Evolutionary conservation across 306 rosid genomes (phyloP), one percentile per base, ranked within the genome.

Genomic region (Parietaria judaica): DNA sequence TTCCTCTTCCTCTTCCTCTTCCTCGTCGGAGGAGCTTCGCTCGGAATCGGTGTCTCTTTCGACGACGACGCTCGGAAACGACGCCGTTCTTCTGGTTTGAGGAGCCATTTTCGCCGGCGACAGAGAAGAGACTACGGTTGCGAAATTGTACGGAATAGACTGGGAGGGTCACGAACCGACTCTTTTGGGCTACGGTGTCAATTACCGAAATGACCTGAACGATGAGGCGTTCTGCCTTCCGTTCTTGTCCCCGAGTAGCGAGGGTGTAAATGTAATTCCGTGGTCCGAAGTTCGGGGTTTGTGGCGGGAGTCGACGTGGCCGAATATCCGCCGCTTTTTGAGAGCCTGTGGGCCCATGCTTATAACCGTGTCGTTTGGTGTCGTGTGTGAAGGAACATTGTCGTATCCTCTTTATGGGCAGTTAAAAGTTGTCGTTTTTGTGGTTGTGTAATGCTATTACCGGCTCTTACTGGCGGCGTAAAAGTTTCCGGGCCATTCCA

Each of bases 31-130:
- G 3, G 96, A 76, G 72, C 90, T 91, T 53, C 70, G 71, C 72
- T 88, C 98, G 23, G 95, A 85, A 50, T 88, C 92, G 11, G 81
- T 54, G 64, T 88, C 98, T 56, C 78, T 75, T 72, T 85, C 88
- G 11, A 85, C 73, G 50, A 88, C 49, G 4, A 91, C 95, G 39
- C 72, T 79, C 7, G 92, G 96, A 41, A 91, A 88, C 0, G 80
- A 31, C 45, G 45, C 45, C 56, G 5, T n/a, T 77, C 82, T 73
- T 73, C 96, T 78, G 61, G 88, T 76, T 13, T 66, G 53, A 0
- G 95, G 91, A 35, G 96, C 66, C 97, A 91, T 91, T 46, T 65
- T 59, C 11, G 41, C 63, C 17, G 52, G 44, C 58, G 11, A 15
- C 15, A 55, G 12, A 41, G 5, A 7, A 41, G 36, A 11, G 14